Evolutionary conservation across 805 yeast species (phyloP).

Genomic region (Diddensiella transvaalensis): DNA sequence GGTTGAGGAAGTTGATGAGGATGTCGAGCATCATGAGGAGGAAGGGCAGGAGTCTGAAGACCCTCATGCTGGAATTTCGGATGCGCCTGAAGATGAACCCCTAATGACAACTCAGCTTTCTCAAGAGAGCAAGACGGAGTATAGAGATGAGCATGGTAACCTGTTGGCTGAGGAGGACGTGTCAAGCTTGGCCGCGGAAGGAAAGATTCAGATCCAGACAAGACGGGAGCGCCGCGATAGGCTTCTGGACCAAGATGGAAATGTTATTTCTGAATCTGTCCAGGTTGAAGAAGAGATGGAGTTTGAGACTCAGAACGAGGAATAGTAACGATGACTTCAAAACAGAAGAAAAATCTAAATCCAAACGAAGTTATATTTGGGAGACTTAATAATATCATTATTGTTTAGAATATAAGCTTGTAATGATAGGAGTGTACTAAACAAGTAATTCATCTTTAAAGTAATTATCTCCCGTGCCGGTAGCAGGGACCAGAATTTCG

Average conservation of each 20-base stretch:
- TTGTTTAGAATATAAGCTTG: too few species aligned
- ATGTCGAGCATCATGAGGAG: constrained; percentile 4
- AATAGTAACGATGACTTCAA: too few species aligned
- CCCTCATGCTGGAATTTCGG: constrained; percentile 5
- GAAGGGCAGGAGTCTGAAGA: neutral
- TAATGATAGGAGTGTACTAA: too few species aligned
- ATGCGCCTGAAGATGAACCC: constrained; percentile 9
- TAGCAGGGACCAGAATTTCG: too few species aligned
- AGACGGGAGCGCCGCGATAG: constrained; percentile 6
- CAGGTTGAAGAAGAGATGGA: neutral
- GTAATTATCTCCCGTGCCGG: too few species aligned
- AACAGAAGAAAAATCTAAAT: too few species aligned
- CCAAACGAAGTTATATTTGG: too few species aligned
- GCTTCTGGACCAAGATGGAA: constrained; percentile 16
- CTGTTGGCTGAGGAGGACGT: constrained; percentile 27
- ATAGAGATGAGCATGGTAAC: constrained; percentile 39
- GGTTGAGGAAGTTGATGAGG: constrained; percentile 7
- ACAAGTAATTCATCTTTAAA: too few species aligned
- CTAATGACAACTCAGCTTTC: neutral
- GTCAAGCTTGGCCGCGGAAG: constrained; percentile 15
- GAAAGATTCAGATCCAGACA: constrained; percentile 19
- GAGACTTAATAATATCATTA: too few species aligned
- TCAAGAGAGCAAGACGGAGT: constrained; percentile 25
- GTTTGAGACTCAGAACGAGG: too few species aligned
- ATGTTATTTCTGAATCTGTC: constrained; percentile 10